phyloP scores from a whole-genome alignment of 768 basidiomycete genomes.

The Coprinopsis strossmayeri region DNA sequence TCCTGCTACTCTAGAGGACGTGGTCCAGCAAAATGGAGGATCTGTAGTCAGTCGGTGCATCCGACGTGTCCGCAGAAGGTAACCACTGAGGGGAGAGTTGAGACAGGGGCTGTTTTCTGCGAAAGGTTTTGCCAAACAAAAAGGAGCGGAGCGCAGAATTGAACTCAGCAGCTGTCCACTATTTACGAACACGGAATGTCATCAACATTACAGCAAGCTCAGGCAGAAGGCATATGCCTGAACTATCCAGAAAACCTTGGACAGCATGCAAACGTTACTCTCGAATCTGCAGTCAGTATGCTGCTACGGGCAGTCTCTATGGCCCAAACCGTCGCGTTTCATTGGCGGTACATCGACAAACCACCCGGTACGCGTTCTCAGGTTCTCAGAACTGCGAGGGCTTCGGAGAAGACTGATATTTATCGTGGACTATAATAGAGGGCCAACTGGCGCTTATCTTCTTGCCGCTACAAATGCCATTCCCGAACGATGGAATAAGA shows the following conservation, averaged over 20 bases:
- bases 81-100: too few species aligned
- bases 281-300: constrained; percentile 55
- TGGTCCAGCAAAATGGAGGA: too few species aligned
- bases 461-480: constrained; percentile 48
- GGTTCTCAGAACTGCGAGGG: not conserved
- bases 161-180: too few species aligned
- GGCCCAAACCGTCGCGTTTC: constrained; percentile 55
- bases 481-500: constrained; percentile 73
- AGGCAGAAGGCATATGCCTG: constrained; percentile 58
- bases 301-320: constrained; percentile 52
- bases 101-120: too few species aligned
- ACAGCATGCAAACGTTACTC: constrained; percentile 44
- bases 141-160: too few species aligned
- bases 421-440: constrained; percentile 32
- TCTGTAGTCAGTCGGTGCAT: too few species aligned
- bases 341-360: constrained; percentile 74
- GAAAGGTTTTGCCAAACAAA: too few species aligned
- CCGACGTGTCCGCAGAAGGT: too few species aligned
- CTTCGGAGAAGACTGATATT: not conserved
- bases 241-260: constrained; percentile 65
- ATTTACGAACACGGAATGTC: not conserved
- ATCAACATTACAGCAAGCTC: constrained; percentile 32
- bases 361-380: constrained; percentile 48
- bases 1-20: too few species aligned
- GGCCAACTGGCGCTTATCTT: constrained; percentile 64